Evolutionary conservation across 805 yeast species (phyloP).

Genomic region (Yamadazyma kitorensis): DNA sequence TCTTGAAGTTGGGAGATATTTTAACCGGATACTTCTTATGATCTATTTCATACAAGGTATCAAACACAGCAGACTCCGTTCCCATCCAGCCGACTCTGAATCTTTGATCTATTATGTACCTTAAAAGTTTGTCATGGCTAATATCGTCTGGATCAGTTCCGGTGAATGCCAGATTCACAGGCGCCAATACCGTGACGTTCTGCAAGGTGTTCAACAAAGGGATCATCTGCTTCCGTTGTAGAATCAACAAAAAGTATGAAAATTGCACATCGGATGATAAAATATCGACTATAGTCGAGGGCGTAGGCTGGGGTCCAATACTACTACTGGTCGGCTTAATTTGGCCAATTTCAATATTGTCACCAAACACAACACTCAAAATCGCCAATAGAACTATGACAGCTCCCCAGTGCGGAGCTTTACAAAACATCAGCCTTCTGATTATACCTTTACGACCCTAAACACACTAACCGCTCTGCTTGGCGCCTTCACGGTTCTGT

Average conservation of each 20-base stretch:
- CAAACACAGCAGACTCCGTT: constrained; percentile 20
- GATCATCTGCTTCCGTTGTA: constrained; percentile 62
- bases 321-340: no score
- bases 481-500: no score
- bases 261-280: constrained; percentile 67
- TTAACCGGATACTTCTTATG: constrained; percentile 19
- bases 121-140: constrained; percentile 13
- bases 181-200: constrained; percentile 76
- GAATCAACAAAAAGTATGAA: constrained; percentile 55
- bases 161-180: constrained; percentile 73
- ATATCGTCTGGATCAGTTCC: constrained; percentile 1
- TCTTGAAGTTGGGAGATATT: constrained; percentile 24
- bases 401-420: no score
- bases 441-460: no score
- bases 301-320: constrained; percentile 25
- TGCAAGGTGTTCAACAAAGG: constrained; percentile 57
- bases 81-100: constrained; percentile 31
- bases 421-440: no score
- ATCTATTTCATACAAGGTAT: constrained; percentile 25
- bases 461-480: no score
- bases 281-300: constrained; percentile 59
- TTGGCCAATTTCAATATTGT: no score
- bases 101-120: constrained; percentile 33
- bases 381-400: no score
- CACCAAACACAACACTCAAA: no score